Evolutionary conservation across 345 rosid genomes (phyloP).

Genomic region (Carallia pectinifolia): DNA sequence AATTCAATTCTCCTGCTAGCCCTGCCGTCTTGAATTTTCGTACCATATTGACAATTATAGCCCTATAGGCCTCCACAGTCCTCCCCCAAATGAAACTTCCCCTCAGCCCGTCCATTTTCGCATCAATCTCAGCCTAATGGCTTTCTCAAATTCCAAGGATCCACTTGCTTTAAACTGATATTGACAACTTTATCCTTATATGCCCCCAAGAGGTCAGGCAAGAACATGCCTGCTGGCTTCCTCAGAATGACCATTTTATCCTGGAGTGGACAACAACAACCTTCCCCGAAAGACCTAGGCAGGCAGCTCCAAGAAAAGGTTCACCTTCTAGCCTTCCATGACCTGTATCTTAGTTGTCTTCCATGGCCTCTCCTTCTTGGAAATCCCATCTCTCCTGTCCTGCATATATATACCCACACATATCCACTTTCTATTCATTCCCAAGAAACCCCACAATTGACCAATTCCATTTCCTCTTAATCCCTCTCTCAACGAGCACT

Average conservation of each 20-base stretch:
- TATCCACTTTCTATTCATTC: neutral
- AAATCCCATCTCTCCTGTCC: conserved; percentile 31
- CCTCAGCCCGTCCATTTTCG: neutral
- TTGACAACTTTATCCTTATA: neutral
- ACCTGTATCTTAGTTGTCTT: conserved; percentile 57
- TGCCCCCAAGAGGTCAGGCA: neutral
- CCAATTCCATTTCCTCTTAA: neutral
- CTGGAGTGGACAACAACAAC: neutral
- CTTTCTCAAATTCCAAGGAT: conserved; percentile 3
- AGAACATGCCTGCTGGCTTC: neutral
- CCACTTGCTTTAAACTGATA: neutral
- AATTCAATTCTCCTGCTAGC: neutral
- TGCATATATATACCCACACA: conserved; percentile 6
- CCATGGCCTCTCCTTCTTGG: conserved; percentile 58
- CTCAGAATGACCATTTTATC: conserved; percentile 19
- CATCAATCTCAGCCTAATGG: neutral
- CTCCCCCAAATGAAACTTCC: too few species aligned
- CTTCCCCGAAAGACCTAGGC: conserved; percentile 38
- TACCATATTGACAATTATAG: neutral
- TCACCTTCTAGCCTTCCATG: conserved; percentile 22
- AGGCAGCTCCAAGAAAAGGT: neutral
- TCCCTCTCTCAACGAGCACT: neutral
- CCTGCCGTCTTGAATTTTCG: neutral
- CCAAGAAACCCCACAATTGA: neutral
- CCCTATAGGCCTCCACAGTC: neutral